Percentiles rank a stretch among this genome's conserved stretches.
Evolutionary conservation across 768 basidiomycete species (phyloP).

Genomic region (Amyloporia xantha): DNA sequence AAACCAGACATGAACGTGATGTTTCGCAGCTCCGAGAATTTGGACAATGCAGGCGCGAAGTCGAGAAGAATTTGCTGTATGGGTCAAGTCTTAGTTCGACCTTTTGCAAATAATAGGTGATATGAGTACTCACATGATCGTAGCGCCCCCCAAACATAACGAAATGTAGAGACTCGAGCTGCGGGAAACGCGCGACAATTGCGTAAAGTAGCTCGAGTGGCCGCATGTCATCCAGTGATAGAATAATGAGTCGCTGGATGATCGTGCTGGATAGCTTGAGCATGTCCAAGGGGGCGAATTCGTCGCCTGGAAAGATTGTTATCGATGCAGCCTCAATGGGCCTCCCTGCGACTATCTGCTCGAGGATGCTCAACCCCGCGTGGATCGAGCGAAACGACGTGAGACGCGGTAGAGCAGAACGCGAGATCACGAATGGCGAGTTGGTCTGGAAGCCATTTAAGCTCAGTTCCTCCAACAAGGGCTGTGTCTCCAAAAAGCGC

Average conservation of each 20-base stretch:
- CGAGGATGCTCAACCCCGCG: slow-evolving; percentile 39
- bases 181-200: slow-evolving; percentile 39
- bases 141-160: slow-evolving; percentile 48
- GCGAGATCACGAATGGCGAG: slow-evolving; percentile 27
- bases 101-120: neutral
- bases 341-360: slow-evolving; percentile 38
- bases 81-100: neutral
- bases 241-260: slow-evolving; percentile 46
- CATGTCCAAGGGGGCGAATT: slow-evolving; percentile 36
- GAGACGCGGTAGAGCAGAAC: slow-evolving; percentile 41
- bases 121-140: neutral
- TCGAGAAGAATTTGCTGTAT: slow-evolving; percentile 37
- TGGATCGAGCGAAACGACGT: slow-evolving; percentile 47
- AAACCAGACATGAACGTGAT: slow-evolving; percentile 55
- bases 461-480: slow-evolving; percentile 42
- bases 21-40: slow-evolving; percentile 38
- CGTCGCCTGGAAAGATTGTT: slow-evolving; percentile 40
- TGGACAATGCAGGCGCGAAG: slow-evolving; percentile 31
- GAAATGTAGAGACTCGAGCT: slow-evolving; percentile 54
- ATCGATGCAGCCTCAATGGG: slow-evolving; percentile 47
- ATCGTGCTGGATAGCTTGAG: slow-evolving; percentile 33
- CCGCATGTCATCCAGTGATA: slow-evolving; percentile 46
- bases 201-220: slow-evolving; percentile 40
- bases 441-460: slow-evolving; percentile 45
- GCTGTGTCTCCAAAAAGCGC: slow-evolving; percentile 45